Conservation (phyloP, 2,329 filamentous ascomycete genomes). For the Beauveria bassiana region DNA sequence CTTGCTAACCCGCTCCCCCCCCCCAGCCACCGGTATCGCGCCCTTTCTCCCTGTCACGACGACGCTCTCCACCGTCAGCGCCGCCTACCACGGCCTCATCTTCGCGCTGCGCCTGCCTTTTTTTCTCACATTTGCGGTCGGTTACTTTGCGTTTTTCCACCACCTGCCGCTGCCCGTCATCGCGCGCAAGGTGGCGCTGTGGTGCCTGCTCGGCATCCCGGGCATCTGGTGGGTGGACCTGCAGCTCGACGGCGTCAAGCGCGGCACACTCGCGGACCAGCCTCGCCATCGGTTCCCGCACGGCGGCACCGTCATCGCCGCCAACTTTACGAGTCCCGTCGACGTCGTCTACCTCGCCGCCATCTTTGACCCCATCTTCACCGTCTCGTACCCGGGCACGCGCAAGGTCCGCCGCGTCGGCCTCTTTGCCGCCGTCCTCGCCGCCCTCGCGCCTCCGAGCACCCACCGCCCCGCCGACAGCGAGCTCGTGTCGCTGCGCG, state of each 20-base stretch:
- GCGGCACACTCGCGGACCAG: constrained; percentile 75
- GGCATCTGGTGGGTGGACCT: constrained; percentile 98
- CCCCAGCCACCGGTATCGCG: constrained; percentile 81
- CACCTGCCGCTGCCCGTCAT: constrained; percentile 60
- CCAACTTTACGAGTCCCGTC: constrained; percentile 85
- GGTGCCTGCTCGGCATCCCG: constrained; percentile 79
- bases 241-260: constrained; percentile 94
- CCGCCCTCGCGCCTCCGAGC: constrained; percentile 58
- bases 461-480: constrained; percentile 30
- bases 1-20: neutral
- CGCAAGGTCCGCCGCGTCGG: constrained; percentile 69
- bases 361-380: constrained; percentile 95
- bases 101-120: constrained; percentile 76
- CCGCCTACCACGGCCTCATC: constrained; percentile 60
- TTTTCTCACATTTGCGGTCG: constrained; percentile 56
- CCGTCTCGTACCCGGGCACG: constrained; percentile 69
- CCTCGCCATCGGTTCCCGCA: constrained; percentile 68
- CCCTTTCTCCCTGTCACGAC: constrained; percentile 82
- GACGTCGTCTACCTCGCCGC: constrained; percentile 87
- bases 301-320: constrained; percentile 74
- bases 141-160: constrained; percentile 77
- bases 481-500: constrained; percentile 51
- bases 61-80: constrained; percentile 53
- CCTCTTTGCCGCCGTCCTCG: constrained; percentile 65
- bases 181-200: constrained; percentile 75